Percentiles rank a stretch among this genome's conserved stretches.
These are phyloP conservation scores for Gloeopeniophorella convolvens DNA, from an alignment of 768 basidiomycete genomes.

Conservation along the genomic window DNA sequence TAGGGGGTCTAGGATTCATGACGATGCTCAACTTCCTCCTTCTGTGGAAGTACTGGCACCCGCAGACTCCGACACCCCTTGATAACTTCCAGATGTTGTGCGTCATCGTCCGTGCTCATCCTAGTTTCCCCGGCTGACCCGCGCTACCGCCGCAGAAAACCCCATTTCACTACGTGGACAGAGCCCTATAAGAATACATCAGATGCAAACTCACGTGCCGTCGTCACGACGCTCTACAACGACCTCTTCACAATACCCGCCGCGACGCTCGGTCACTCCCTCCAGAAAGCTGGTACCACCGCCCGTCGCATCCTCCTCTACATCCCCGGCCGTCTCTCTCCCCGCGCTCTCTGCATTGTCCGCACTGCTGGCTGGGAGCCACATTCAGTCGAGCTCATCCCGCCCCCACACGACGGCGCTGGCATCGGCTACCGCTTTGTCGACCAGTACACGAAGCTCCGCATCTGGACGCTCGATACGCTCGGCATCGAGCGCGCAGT, in stretches of 20 bases:
- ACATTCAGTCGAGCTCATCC: slow-evolving; percentile 31
- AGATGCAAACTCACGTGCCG: slow-evolving; percentile 19
- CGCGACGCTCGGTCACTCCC: slow-evolving; percentile 29
- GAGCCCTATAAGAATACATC: neutral
- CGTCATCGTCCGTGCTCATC: neutral
- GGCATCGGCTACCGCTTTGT: slow-evolving; percentile 32
- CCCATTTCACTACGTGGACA: slow-evolving; percentile 1
- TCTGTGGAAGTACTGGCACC: too few species aligned
- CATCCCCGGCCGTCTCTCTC: slow-evolving; percentile 33
- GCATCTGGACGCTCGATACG: slow-evolving; percentile 34
- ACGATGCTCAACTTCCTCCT: too few species aligned
- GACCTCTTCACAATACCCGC: slow-evolving; percentile 29
- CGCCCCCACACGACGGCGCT: slow-evolving; percentile 33
- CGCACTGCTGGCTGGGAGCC: slow-evolving; percentile 35
- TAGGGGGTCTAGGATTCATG: too few species aligned
- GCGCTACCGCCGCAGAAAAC: too few species aligned
- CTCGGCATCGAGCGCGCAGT: slow-evolving; percentile 29
- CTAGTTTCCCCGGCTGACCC: too few species aligned
- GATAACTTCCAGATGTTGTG: slow-evolving; percentile 16
- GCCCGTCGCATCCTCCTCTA: slow-evolving; percentile 31
- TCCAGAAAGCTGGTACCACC: slow-evolving; percentile 26
- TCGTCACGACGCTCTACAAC: slow-evolving; percentile 29
- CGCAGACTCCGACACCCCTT: slow-evolving; percentile 4
- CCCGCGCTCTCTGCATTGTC: slow-evolving; percentile 34
- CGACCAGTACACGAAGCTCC: slow-evolving; percentile 41